These are phyloP conservation scores for Chaetomium tenue DNA, from an alignment of 495 filamentous ascomycete species.

Conservation along the genomic window DNA sequence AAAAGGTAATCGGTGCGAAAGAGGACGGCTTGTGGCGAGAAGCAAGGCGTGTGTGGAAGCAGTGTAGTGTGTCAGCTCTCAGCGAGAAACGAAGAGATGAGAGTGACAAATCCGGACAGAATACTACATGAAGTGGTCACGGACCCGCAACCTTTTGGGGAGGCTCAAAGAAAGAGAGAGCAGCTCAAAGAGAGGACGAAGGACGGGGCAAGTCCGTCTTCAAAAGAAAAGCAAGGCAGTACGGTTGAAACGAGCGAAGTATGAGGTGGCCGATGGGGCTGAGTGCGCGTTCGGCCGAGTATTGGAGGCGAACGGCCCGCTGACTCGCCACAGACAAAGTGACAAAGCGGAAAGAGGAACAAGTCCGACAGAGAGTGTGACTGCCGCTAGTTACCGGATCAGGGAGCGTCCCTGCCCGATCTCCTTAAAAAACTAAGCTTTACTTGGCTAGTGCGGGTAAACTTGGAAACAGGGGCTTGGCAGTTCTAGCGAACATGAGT, in stretches of 20 bases:
- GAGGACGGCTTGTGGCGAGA: too few relatives aligned
- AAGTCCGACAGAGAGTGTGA: not conserved
- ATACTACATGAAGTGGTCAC: not conserved
- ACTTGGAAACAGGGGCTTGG: not conserved
- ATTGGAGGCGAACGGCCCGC: not conserved
- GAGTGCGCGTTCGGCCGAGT: conserved; percentile 2
- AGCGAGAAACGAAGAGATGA: not conserved
- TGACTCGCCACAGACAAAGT: not conserved
- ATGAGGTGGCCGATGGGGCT: conserved; percentile 1
- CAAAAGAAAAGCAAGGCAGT: not conserved
- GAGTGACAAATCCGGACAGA: not conserved
- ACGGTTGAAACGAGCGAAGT: conserved; percentile 3
- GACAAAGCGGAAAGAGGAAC: not conserved
- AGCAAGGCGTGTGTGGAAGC: not conserved
- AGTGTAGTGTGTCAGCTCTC: not conserved
- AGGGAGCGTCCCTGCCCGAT: not conserved
- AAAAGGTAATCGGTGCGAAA: not conserved
- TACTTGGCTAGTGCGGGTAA: conserved; percentile 4
- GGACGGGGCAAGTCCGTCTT: too few relatives aligned
- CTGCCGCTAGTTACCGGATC: not conserved
- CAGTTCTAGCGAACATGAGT: not conserved
- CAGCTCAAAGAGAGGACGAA: not conserved
- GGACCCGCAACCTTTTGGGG: not conserved
- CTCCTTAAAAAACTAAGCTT: not conserved
- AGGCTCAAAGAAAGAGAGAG: not conserved